Evolutionary conservation across 352 stramenopile genomes (phyloP).

Genomic region (Phytophthora pseudosyringae): DNA sequence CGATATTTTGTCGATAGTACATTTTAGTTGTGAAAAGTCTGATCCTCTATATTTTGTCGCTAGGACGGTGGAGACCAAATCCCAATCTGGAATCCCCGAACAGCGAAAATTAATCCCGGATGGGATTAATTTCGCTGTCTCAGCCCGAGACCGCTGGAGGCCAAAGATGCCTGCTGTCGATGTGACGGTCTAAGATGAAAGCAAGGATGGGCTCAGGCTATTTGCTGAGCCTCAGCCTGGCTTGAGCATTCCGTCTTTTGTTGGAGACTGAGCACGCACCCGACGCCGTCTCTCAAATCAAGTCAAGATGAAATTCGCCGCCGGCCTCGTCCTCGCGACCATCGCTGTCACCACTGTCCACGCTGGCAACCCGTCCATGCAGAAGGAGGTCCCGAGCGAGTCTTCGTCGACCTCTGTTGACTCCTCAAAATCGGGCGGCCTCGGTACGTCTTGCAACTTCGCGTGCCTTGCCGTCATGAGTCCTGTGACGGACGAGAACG

Average conservation of each 20-base stretch:
- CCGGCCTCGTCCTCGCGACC: slow-evolving; percentile 13
- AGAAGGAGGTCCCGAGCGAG: slow-evolving; percentile 1
- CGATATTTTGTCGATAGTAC: too few species aligned
- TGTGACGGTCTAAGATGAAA: background rate
- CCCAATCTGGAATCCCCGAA: slow-evolving; percentile 23
- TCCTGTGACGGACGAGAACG: slow-evolving; percentile 28
- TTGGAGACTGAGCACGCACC: background rate
- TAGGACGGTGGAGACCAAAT: background rate
- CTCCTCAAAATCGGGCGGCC: background rate
- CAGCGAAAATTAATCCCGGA: slow-evolving; percentile 31
- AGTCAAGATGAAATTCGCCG: slow-evolving; percentile 23
- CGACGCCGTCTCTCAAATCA: too few species aligned
- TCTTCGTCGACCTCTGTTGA: background rate
- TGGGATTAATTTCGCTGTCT: too few species aligned
- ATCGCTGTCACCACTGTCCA: slow-evolving; percentile 15
- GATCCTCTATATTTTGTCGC: background rate
- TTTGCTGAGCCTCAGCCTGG: background rate
- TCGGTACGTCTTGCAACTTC: slow-evolving; percentile 12
- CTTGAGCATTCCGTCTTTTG: slow-evolving; percentile 19
- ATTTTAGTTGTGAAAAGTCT: too few species aligned
- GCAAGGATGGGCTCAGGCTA: background rate
- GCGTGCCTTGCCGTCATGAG: slow-evolving; percentile 14
- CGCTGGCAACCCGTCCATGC: slow-evolving; percentile 9
- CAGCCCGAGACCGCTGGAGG: too few species aligned
- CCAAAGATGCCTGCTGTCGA: background rate